Percentiles rank a stretch among this genome's conserved stretches.
phyloP scores from a whole-genome alignment of 1,284 basidiomycete species.

The Wolfiporia cocos region DNA sequence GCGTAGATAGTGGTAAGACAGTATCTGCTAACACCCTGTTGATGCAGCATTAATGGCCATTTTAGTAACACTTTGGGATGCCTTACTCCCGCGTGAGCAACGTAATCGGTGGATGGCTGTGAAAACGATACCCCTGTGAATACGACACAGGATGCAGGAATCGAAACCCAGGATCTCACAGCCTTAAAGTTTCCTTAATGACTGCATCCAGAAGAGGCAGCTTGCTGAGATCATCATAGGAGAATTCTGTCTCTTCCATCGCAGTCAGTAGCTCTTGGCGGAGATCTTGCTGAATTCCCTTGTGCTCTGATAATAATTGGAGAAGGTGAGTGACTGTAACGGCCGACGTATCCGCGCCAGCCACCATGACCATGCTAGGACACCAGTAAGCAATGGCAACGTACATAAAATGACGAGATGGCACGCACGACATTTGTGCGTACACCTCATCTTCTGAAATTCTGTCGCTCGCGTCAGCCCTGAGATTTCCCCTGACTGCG shows the following conservation, averaged over 20 bases:
- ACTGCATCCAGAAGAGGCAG: slow-evolving; percentile 14
- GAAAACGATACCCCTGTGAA: neutral
- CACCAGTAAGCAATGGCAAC: neutral
- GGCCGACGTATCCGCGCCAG: neutral
- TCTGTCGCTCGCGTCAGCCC: slow-evolving; percentile 13
- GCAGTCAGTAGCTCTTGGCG: neutral
- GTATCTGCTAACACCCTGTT: slow-evolving; percentile 11
- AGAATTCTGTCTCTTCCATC: slow-evolving; percentile 4
- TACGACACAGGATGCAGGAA: neutral
- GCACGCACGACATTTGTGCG: slow-evolving; percentile 18
- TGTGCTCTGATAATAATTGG: slow-evolving; percentile 1
- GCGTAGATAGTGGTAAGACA: slow-evolving; percentile 17
- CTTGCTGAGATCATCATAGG: slow-evolving; percentile 10
- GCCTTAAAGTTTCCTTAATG: slow-evolving; percentile 11
- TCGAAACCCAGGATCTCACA: slow-evolving; percentile 9
- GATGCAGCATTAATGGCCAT: neutral
- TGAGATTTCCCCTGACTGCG: slow-evolving; percentile 24
- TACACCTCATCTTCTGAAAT: slow-evolving; percentile 19
- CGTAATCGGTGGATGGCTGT: neutral
- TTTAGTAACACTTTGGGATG: neutral
- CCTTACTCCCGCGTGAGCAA: neutral
- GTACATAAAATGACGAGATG: neutral
- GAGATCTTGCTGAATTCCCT: slow-evolving; percentile 3
- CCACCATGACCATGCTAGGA: neutral
- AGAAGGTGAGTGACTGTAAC: neutral